Percentiles rank a stretch among this genome's conserved stretches.
phyloP scores from a whole-genome alignment of 2,329 filamentous ascomycete genomes.

The Fusarium bulbicola region DNA sequence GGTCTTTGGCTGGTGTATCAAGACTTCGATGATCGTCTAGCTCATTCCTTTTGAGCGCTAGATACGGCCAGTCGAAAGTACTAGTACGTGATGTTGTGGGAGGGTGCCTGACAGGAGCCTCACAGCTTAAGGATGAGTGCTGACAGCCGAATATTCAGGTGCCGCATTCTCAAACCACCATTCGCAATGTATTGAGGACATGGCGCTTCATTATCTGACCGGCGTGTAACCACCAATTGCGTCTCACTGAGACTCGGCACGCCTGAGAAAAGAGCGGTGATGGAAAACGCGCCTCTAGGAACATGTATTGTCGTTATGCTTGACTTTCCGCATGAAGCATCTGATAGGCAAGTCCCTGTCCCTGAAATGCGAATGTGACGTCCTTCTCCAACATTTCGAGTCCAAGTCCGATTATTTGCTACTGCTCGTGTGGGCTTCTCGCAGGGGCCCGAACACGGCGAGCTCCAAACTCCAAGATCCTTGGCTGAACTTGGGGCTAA shows the following conservation, averaged over 20 bases:
- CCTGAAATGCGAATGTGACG: constrained; percentile 29
- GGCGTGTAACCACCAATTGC: constrained; percentile 14
- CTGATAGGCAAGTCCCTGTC: constrained; percentile 23
- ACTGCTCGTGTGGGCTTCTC: constrained; percentile 39
- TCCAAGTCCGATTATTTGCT: constrained; percentile 31
- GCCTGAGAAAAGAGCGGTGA: constrained; percentile 32
- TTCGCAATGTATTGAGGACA: constrained; percentile 15
- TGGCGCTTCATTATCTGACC: background rate
- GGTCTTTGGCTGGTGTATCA: constrained; percentile 32
- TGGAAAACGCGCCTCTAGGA: background rate
- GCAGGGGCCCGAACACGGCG: constrained; percentile 34
- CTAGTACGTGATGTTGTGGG: constrained; percentile 18
- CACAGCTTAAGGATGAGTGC: constrained; percentile 9
- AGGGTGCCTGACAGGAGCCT: constrained; percentile 23
- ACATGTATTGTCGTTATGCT: constrained; percentile 2
- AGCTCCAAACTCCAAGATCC: constrained; percentile 29
- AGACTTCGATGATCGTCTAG: constrained; percentile 26
- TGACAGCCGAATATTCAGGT: constrained; percentile 22
- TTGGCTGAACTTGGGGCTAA: constrained; percentile 34
- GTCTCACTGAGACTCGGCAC: background rate
- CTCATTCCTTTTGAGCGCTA: background rate
- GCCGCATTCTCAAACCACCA: constrained; percentile 24
- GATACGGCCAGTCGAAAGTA: constrained; percentile 19
- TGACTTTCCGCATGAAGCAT: constrained; percentile 27
- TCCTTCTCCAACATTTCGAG: constrained; percentile 32